Conservation (phyloP, 805 yeast species). For the Lipomyces orientalis region DNA sequence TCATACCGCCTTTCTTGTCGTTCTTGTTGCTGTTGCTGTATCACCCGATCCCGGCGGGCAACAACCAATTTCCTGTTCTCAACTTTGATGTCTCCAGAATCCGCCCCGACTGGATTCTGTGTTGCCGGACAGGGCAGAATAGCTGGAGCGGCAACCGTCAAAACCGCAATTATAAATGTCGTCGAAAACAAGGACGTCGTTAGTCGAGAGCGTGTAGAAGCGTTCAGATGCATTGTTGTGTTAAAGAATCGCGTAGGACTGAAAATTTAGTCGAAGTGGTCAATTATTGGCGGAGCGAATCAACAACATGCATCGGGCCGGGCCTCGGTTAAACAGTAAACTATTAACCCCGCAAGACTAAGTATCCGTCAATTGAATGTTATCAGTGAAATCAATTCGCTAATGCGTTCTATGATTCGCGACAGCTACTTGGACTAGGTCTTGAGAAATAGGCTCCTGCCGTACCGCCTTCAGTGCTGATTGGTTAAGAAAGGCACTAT, state of each 20-base stretch:
- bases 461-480: background rate
- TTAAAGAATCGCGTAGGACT: too few species aligned
- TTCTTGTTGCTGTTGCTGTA: background rate
- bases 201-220: constrained; percentile 59
- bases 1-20: background rate
- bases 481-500: background rate
- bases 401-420: background rate
- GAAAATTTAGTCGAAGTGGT: background rate
- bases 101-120: constrained; percentile 30
- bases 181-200: constrained; percentile 73
- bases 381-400: background rate
- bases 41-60: constrained; percentile 6
- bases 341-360: background rate
- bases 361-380: background rate
- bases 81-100: constrained; percentile 24
- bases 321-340: background rate
- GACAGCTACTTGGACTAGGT: too few species aligned
- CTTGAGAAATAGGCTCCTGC: too few species aligned
- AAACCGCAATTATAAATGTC: constrained; percentile 74
- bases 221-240: constrained; percentile 58
- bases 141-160: constrained; percentile 60
- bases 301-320: background rate
- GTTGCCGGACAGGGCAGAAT: constrained; percentile 47
- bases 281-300: background rate
- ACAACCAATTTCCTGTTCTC: constrained; percentile 10